Evolutionary conservation across 164 flowering plant species (phyloP), one percentile per base, ranked within the genome.

Genomic region (Kingdonia uniflora): DNA sequence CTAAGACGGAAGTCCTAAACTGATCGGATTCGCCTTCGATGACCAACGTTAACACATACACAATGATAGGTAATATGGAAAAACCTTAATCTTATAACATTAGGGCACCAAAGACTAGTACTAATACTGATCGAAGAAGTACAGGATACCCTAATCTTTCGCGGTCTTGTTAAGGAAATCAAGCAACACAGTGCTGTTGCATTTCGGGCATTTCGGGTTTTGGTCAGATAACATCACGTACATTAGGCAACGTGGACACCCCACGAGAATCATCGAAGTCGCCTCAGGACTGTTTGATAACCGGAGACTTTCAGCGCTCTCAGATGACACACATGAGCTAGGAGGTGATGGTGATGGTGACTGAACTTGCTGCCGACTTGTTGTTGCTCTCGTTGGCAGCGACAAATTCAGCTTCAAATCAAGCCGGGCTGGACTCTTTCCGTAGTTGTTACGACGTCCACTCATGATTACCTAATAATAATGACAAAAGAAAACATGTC

Each of bases 311-410:
- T 72, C 66, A 68, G 68, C 73, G 41, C 66, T 40, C 76, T 88
- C 95, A n/a, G 85, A 75, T 6, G 95, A 84, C 57, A 86, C 74
- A 49, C 97, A 89, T 1, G 97, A 86, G 72, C 79, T 84, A 22
- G 75, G 82, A 2, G 89, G 79, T 0, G 97, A 85, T 4, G 78
- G 68, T 12, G 87, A 72, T 7, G 85, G 71, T 41, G 54, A 61
- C 2, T 14, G 82, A 59, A 39, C 73, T 70, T 59, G 55, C 55
- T 8, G 85, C 78, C 0, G 81, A 41, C 33, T 59, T 59, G 15
- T 26, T 65, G 2, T 53, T 22, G 5, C 47, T 26, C 5, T 47
- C 66, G 53, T 63, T 14, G 87, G 87, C 19, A 82, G 89, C 0
- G 95, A 84, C 26, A 89, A 22, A 24, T 47, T 47, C 51, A 47